Conservation (phyloP, 257 asterid species). For the Osmanthus fragrans region DNA sequence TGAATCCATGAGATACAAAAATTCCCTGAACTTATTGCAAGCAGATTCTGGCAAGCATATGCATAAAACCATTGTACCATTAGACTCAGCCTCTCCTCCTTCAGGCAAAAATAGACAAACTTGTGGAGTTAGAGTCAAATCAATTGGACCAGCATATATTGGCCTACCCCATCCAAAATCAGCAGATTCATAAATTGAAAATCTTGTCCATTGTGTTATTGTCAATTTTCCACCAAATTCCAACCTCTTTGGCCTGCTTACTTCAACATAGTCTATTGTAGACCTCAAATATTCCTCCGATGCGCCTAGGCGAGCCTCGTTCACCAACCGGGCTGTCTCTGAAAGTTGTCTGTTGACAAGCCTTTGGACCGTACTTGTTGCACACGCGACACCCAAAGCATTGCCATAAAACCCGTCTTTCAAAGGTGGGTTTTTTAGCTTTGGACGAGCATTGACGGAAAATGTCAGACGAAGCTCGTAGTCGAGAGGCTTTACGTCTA, state of each 20-base stretch:
- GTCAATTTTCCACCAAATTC: conserved; percentile 83
- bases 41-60: conserved; percentile 88
- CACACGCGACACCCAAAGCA: conserved; percentile 80
- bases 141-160: conserved; percentile 81
- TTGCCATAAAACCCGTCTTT: conserved; percentile 79
- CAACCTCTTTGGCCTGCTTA: conserved; percentile 69
- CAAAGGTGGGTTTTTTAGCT: conserved; percentile 53
- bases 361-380: conserved; percentile 47
- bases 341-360: conserved; percentile 41
- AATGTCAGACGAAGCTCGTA: conserved; percentile 76
- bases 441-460: conserved; percentile 71
- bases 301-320: conserved; percentile 54
- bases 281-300: conserved; percentile 81
- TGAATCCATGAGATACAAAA: conserved; percentile 33
- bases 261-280: conserved; percentile 65
- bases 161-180: conserved; percentile 96
- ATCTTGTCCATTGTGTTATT: conserved; percentile 92
- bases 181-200: conserved; percentile 67
- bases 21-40: conserved; percentile 42
- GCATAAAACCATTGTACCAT: conserved; percentile 75
- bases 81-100: conserved; percentile 44
- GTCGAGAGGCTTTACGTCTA: conserved; percentile 54
- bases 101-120: conserved; percentile 76
- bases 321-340: conserved; percentile 47
- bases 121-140: conserved; percentile 85